phyloP scores from a whole-genome alignment of 2,329 filamentous ascomycete genomes.

The Sporothrix inflata region DNA sequence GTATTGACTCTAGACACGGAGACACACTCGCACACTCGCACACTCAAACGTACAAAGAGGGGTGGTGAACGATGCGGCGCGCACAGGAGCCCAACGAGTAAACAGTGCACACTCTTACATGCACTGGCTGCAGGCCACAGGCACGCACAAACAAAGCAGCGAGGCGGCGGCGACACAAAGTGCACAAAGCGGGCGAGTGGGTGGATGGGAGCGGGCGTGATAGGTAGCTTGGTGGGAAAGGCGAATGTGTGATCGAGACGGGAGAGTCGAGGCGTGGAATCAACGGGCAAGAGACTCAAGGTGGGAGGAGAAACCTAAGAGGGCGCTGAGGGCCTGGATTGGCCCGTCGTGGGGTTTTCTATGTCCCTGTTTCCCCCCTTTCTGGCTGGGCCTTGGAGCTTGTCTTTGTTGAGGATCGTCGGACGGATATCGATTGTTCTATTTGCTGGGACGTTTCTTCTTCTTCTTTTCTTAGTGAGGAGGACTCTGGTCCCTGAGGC shows the following conservation, averaged over 20 bases:
- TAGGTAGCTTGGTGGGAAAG: background rate
- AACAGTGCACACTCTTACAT: slow-evolving; percentile 11
- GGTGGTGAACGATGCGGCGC: background rate
- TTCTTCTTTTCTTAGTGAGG: background rate
- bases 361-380: background rate
- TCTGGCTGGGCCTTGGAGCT: background rate
- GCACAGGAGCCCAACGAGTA: slow-evolving; percentile 19
- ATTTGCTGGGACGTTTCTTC: background rate
- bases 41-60: slow-evolving; percentile 9
- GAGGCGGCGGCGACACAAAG: background rate
- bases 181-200: background rate
- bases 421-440: background rate
- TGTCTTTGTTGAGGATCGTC: slow-evolving; percentile 9
- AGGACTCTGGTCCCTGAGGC: background rate
- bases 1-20: slow-evolving; percentile 11
- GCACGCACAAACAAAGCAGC: background rate
- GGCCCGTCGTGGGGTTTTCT: background rate
- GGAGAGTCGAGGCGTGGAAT: background rate
- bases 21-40: background rate
- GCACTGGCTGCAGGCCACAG: background rate
- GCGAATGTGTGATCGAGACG: slow-evolving; percentile 11
- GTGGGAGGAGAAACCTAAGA: background rate
- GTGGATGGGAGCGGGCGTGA: background rate
- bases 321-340: slow-evolving; percentile 4
- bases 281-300: background rate